Percentiles rank a stretch among this genome's conserved stretches.
Evolutionary conservation across 2,329 filamentous ascomycete genomes (phyloP).

Genomic region (Achaetomium macrosporum): DNA sequence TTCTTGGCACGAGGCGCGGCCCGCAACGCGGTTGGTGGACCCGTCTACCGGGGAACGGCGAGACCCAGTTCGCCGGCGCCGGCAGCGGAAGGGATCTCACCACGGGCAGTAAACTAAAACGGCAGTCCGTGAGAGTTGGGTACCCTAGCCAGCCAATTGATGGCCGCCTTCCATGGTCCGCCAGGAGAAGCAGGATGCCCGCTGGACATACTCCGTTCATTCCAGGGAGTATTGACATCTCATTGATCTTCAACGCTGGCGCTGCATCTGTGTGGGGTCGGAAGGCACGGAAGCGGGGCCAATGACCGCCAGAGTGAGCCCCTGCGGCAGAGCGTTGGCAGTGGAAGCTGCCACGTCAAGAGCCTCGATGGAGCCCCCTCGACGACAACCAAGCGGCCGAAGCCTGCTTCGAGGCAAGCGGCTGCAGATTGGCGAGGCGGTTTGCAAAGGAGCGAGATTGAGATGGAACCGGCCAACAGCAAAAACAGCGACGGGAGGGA

Average conservation of each 20-base stretch:
- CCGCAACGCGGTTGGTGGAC: too few relatives aligned
- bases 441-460: slow-evolving; percentile 1
- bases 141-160: too few relatives aligned
- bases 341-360: slow-evolving; percentile 25
- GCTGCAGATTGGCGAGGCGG: slow-evolving; percentile 17
- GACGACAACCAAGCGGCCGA: slow-evolving; percentile 11
- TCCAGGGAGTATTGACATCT: too few relatives aligned
- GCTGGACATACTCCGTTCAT: too few relatives aligned
- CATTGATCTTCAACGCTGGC: not conserved
- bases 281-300: slow-evolving; percentile 13
- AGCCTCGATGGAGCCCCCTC: slow-evolving; percentile 15
- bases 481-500: not conserved
- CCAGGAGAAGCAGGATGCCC: too few relatives aligned
- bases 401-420: slow-evolving; percentile 14
- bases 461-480: not conserved
- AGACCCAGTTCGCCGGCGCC: too few relatives aligned
- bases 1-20: too few relatives aligned
- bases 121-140: too few relatives aligned
- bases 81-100: too few relatives aligned
- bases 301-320: slow-evolving; percentile 14
- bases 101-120: too few relatives aligned
- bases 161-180: too few relatives aligned
- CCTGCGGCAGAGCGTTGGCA: slow-evolving; percentile 20
- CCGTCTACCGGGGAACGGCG: too few relatives aligned
- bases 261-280: slow-evolving; percentile 10